phyloP scores from a whole-genome alignment of 176 grass and related monocot species.

The Musa troglodytarum region DNA sequence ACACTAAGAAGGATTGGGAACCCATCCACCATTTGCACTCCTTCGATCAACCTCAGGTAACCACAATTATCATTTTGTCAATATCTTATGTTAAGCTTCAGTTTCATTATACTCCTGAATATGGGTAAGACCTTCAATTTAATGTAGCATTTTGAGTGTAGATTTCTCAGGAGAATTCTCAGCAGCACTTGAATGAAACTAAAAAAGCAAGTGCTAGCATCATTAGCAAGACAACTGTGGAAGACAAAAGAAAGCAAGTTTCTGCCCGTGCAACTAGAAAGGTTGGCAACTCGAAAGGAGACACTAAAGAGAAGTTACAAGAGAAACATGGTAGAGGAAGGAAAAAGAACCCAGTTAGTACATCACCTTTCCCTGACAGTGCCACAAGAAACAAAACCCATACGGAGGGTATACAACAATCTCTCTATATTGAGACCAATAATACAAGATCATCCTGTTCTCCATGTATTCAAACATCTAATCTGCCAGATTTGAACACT shows the following conservation, averaged over 20 bases:
- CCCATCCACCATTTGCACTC: slow-evolving; percentile 41
- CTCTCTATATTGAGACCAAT: slow-evolving; percentile 29
- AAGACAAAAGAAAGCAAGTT: slow-evolving; percentile 30
- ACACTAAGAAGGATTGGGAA: slow-evolving; percentile 40
- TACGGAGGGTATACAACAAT: slow-evolving; percentile 28
- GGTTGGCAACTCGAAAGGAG: slow-evolving; percentile 10
- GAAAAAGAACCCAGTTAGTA: slow-evolving; percentile 16
- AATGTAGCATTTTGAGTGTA: not conserved
- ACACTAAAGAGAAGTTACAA: slow-evolving; percentile 27
- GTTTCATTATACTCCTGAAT: not conserved
- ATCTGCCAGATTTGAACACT: slow-evolving; percentile 26
- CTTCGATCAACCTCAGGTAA: slow-evolving; percentile 47
- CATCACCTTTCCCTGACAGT: slow-evolving; percentile 17
- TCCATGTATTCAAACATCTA: slow-evolving; percentile 28
- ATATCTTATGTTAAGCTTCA: not conserved
- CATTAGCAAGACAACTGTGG: slow-evolving; percentile 23
- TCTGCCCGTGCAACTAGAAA: slow-evolving; percentile 19
- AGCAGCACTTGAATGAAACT: not conserved
- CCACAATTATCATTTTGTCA: not conserved
- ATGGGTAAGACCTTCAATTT: not conserved
- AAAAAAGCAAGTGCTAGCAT: slow-evolving; percentile 7
- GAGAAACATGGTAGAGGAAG: slow-evolving; percentile 40
- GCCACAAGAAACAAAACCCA: slow-evolving; percentile 26
- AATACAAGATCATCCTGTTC: slow-evolving; percentile 34
- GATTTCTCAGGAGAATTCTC: slow-evolving; percentile 4